These are phyloP conservation scores for Colletotrichum liriopes DNA, from an alignment of 2,329 filamentous ascomycete species.

Conservation along the genomic window DNA sequence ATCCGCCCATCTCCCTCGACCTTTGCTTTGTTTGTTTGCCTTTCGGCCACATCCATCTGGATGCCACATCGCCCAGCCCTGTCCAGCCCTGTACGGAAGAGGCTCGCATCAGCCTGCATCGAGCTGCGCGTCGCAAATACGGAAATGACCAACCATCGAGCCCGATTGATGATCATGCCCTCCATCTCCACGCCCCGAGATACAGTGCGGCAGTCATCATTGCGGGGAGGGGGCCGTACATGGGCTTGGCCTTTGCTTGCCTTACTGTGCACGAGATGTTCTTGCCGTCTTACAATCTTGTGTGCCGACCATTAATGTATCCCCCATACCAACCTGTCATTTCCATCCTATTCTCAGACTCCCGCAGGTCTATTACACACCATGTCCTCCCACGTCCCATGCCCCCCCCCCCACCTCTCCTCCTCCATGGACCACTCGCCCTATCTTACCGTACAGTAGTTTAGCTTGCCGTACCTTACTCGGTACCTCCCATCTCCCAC, in stretches of 20 bases:
- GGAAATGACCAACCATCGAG: background rate
- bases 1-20: background rate
- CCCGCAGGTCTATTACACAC: background rate
- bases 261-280: background rate
- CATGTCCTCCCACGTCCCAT: background rate
- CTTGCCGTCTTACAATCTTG: background rate
- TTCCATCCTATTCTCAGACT: background rate
- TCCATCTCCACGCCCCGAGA: background rate
- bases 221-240: background rate
- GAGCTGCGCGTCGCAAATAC: background rate
- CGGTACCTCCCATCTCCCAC: background rate
- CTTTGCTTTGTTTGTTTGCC: constrained; percentile 4
- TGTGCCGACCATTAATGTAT: background rate
- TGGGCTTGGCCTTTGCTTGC: background rate
- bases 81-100: constrained; percentile 5
- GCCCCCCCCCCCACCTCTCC: too few relatives aligned
- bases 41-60: background rate
- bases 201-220: constrained; percentile 7
- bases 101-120: background rate
- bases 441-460: background rate
- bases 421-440: background rate
- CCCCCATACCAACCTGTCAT: background rate
- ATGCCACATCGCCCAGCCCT: constrained; percentile 17
- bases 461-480: background rate
- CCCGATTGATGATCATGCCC: background rate